Conservation (phyloP, 371 early-diverging fungal species). For the Syncephalastrum contaminatum region DNA sequence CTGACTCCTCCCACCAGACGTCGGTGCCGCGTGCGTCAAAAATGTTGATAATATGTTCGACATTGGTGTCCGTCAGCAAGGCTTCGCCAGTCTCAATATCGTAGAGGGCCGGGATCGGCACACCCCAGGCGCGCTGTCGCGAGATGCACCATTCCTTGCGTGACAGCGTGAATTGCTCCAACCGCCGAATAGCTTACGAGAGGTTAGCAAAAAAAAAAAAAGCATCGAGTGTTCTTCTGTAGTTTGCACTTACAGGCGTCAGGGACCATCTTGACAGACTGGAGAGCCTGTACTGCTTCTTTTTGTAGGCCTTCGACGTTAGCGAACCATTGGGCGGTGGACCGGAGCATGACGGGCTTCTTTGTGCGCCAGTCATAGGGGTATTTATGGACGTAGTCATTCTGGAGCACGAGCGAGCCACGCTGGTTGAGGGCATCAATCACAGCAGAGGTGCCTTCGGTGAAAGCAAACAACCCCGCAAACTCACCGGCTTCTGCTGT, state of each 20-base stretch:
- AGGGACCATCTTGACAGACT: constrained; percentile 61
- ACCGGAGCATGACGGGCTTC: constrained; percentile 78
- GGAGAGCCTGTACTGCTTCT: constrained; percentile 58
- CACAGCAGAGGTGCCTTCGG: constrained; percentile 58
- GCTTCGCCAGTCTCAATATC: constrained; percentile 64
- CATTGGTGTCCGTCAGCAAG: constrained; percentile 62
- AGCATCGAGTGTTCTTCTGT: not conserved
- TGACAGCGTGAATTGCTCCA: constrained; percentile 64
- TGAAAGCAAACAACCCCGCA: constrained; percentile 64
- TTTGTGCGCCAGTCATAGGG: constrained; percentile 94
- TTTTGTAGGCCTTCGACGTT: constrained; percentile 64
- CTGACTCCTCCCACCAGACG: constrained; percentile 79
- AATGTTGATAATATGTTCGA: constrained; percentile 67
- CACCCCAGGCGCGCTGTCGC: constrained; percentile 86
- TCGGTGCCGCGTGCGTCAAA: constrained; percentile 67
- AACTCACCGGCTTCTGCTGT: constrained; percentile 70
- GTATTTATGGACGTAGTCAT: constrained; percentile 72
- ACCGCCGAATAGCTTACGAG: constrained; percentile 43
- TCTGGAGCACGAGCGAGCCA: constrained; percentile 41
- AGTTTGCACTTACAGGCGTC: constrained; percentile 47
- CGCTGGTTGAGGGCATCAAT: constrained; percentile 50
- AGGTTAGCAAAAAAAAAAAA: not conserved
- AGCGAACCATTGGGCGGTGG: constrained; percentile 91
- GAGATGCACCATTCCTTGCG: constrained; percentile 92
- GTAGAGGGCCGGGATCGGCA: constrained; percentile 82